Evolutionary conservation across 225 moss, liverwort and hornwort species (phyloP).

Genomic region (Pleurozium schreberi): DNA sequence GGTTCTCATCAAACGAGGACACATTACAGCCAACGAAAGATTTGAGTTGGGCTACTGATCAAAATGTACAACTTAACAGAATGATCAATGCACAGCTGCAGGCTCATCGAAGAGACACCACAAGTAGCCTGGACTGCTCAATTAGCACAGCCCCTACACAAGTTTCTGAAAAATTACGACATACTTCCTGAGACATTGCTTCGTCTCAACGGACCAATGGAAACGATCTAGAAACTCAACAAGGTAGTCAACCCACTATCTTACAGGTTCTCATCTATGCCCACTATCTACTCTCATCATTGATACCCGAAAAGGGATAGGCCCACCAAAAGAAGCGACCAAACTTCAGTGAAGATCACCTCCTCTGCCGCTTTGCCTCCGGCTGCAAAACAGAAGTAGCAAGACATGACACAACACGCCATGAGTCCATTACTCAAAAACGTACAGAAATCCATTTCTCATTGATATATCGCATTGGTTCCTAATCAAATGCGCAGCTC

Average conservation of each 20-base stretch:
- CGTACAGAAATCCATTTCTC: not conserved
- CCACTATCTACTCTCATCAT: not conserved
- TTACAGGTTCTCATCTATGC: not conserved
- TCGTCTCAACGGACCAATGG: not conserved
- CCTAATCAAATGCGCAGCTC: not conserved
- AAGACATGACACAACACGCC: not conserved
- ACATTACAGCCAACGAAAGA: not conserved
- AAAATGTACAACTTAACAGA: not conserved
- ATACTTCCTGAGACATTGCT: not conserved
- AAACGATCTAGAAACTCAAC: not conserved
- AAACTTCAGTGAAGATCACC: not conserved
- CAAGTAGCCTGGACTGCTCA: conserved; percentile 3
- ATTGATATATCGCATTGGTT: not conserved
- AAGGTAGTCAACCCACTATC: not conserved
- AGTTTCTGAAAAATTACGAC: not conserved
- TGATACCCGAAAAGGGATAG: not conserved
- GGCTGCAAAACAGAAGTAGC: not conserved
- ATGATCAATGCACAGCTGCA: not conserved
- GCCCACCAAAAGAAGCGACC: not conserved
- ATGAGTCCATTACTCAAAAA: rapidly evolving
- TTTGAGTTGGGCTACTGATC: not conserved
- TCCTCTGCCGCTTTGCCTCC: not conserved
- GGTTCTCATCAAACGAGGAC: not conserved
- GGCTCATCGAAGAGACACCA: not conserved
- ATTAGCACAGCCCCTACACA: conserved; percentile 17